phyloP scores from a whole-genome alignment of 371 early-diverging fungal species.

The Mortierella sp. region DNA sequence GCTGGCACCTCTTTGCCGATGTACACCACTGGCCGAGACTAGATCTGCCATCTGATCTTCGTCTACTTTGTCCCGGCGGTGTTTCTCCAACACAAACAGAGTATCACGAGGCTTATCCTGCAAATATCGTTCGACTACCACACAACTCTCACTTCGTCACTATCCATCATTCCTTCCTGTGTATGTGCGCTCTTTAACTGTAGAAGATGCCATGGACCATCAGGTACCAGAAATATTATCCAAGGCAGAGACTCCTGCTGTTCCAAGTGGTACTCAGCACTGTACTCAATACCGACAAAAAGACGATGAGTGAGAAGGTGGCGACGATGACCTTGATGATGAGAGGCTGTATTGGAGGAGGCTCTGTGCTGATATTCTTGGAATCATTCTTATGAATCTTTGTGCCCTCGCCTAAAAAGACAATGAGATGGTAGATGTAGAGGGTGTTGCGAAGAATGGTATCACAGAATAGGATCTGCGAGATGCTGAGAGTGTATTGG shows the following conservation, averaged over 20 bases:
- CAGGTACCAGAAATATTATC: conserved; percentile 32
- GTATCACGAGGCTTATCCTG: conserved; percentile 16
- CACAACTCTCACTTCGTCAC: background rate
- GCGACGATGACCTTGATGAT: conserved; percentile 74
- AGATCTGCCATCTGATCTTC: conserved; percentile 22
- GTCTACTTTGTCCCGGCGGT: conserved; percentile 19
- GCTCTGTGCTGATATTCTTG: conserved; percentile 72
- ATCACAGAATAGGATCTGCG: conserved; percentile 71
- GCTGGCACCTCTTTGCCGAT: conserved; percentile 32
- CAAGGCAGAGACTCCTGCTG: conserved; percentile 19
- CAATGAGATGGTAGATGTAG: conserved; percentile 76
- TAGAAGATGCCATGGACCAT: conserved; percentile 8
- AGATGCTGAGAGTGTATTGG: conserved; percentile 52
- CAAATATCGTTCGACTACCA: conserved; percentile 13
- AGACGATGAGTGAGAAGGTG: conserved; percentile 68
- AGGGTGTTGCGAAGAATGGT: conserved; percentile 84
- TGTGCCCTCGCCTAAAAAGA: conserved; percentile 86
- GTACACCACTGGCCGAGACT: conserved; percentile 4
- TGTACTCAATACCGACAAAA: conserved; percentile 59
- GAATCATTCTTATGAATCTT: conserved; percentile 81
- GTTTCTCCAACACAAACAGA: too few relatives aligned
- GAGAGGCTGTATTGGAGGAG: conserved; percentile 69
- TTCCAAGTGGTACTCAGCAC: conserved; percentile 57
- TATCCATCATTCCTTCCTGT: conserved; percentile 4
- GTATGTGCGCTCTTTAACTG: conserved; percentile 18